Evolutionary conservation across 75 land plant species (phyloP), one percentile per base, ranked within the genome.

Genomic region (Cupressus sempervirens): DNA sequence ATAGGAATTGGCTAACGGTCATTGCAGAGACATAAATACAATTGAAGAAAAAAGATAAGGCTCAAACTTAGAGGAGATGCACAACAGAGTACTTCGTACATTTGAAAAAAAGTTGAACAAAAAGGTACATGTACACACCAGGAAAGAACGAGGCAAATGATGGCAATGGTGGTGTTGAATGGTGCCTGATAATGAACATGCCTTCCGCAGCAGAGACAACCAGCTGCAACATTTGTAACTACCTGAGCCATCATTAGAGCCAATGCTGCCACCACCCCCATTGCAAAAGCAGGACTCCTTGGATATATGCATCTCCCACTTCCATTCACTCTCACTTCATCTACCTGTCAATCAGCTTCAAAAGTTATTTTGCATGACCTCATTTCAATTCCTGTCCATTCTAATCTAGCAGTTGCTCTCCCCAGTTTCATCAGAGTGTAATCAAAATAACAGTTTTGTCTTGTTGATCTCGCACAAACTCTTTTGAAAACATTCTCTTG

Each of bases 191-290:
- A 65, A 58, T 83, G 76, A 40, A 87, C 85, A 32, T 84, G 83
- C 56, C 82, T 86, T 76, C 83, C 86, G 83, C 94, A 94, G 81
- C 96, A 94, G 68, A 92, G 84, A 74, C 96, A 94, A 73, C 96
- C 94, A 84, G 90, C 90, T 23, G 89, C 80, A 84, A 86, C 74
- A 68, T 93, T 93, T 34, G 92, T 86, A 18, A 89, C 87, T 12
- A 91, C 80, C 88, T 94, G 93, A 73, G 96, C 96, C 16, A 92
- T 86, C 85, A 92, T 32, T 67, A 94, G 87, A 34, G 92, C 72
- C 29, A 88, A 56, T 3, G 93, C 94, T 79, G 96, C 91, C 68
- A 88, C 84, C 74, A 88, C 76, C 41, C 96, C 96, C 54, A 94
- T 90, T 41, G 76, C 88, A 16, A 90, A 68, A 16, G 96, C 93